phyloP scores from a whole-genome alignment of 306 rosid species.

The Fragaria nilgerrensis region DNA sequence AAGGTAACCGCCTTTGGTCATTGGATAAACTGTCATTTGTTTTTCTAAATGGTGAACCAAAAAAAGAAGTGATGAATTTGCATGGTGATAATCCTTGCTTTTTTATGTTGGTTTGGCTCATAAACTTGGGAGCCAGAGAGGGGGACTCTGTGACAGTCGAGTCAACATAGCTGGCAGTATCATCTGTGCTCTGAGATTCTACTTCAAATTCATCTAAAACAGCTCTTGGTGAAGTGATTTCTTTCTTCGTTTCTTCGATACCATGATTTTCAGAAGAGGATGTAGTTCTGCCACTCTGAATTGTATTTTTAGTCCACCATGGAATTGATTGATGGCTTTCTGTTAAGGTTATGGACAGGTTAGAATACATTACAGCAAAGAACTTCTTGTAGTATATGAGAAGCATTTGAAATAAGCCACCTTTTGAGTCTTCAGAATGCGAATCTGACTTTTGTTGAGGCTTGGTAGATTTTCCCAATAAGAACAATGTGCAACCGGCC shows the following conservation, averaged over 20 bases:
- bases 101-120: conserved; percentile 31
- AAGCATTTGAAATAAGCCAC: conserved; percentile 32
- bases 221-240: conserved; percentile 51
- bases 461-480: conserved; percentile 40
- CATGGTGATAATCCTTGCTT: conserved; percentile 48
- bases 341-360: conserved; percentile 14
- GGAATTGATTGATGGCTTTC: conserved; percentile 35
- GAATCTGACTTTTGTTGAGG: conserved; percentile 32
- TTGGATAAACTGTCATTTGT: conserved; percentile 29
- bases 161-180: conserved; percentile 54
- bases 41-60: conserved; percentile 73
- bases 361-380: conserved; percentile 4
- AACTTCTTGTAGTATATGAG: neutral
- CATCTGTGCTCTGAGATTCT: conserved; percentile 76
- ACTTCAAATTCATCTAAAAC: conserved; percentile 47
- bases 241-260: conserved; percentile 32
- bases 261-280: conserved; percentile 35
- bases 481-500: conserved; percentile 54
- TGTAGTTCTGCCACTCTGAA: conserved; percentile 21
- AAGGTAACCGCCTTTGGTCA: conserved; percentile 47
- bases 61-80: conserved; percentile 53
- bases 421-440: conserved; percentile 44
- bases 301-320: conserved; percentile 26
- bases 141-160: conserved; percentile 51
- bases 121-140: conserved; percentile 31